Conservation (phyloP, 139 green algal genomes). For the Closterium sp. region DNA sequence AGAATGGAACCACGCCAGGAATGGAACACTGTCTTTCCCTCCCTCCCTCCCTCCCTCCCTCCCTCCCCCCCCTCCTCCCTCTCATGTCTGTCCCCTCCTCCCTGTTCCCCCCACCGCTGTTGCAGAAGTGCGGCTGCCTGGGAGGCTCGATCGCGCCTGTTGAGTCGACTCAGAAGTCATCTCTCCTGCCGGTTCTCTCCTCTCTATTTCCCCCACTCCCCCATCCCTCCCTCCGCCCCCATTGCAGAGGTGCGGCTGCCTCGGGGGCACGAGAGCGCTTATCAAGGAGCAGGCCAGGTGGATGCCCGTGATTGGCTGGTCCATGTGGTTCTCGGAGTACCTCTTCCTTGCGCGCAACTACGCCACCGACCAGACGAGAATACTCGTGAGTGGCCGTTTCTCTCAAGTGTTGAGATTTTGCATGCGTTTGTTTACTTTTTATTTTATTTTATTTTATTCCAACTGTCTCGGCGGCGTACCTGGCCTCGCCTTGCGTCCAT, state of each 20-base stretch:
- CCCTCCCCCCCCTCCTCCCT: not conserved
- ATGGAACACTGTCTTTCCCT: not conserved
- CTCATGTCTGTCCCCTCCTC: not conserved
- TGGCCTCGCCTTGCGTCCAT: too few relatives aligned
- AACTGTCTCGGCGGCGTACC: too few relatives aligned
- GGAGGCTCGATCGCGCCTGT: too few relatives aligned
- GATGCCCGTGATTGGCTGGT: conserved; percentile 45
- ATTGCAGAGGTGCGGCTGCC: conserved; percentile 31
- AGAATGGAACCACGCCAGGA: not conserved
- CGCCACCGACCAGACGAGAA: not conserved
- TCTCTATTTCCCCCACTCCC: not conserved
- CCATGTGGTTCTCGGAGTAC: conserved; percentile 52
- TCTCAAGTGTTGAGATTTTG: too few relatives aligned
- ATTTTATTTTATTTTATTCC: too few relatives aligned
- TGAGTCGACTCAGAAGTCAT: too few relatives aligned
- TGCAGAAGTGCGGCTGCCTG: too few relatives aligned
- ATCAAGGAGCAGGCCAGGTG: conserved; percentile 21
- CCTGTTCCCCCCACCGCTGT: not conserved
- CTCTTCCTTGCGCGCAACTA: conserved; percentile 46
- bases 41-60: not conserved
- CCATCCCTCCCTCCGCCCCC: not conserved
- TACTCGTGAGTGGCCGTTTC: not conserved
- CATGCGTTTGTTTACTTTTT: too few relatives aligned
- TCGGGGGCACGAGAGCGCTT: conserved; percentile 33
- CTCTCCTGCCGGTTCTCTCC: not conserved